phyloP scores from a whole-genome alignment of 2,329 filamentous ascomycete species.

The Fusarium circinatum region DNA sequence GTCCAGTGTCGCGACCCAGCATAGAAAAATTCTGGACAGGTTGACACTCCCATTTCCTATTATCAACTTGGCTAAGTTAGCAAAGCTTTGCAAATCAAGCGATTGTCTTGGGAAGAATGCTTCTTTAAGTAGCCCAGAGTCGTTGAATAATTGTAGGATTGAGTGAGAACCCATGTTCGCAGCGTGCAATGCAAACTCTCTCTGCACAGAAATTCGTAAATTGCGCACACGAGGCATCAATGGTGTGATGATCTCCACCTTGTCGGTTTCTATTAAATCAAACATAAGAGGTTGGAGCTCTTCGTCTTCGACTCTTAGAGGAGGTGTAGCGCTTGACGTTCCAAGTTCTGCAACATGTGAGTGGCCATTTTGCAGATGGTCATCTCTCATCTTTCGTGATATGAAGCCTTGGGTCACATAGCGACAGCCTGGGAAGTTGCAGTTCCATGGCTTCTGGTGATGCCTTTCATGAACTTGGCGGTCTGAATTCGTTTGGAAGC shows the following conservation, averaged over 20 bases:
- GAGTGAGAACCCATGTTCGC: rapidly evolving
- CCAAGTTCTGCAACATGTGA: rapidly evolving
- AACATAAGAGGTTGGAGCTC: background rate
- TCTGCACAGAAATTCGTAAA: rapidly evolving
- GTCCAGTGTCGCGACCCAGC: no score
- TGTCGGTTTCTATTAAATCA: rapidly evolving
- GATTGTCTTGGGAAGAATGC: no score
- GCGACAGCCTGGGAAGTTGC: rapidly evolving
- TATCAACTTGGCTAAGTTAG: no score
- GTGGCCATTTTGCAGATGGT: rapidly evolving
- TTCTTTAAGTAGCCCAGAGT: rapidly evolving
- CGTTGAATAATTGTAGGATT: rapidly evolving
- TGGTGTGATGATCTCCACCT: rapidly evolving
- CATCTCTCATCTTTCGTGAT: background rate
- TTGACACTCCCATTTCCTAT: no score
- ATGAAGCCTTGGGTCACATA: rapidly evolving
- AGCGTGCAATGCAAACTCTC: rapidly evolving
- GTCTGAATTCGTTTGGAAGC: rapidly evolving
- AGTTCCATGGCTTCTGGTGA: background rate
- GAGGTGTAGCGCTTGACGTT: rapidly evolving
- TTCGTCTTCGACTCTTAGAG: background rate
- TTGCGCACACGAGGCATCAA: rapidly evolving
- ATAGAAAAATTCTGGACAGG: no score
- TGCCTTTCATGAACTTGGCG: background rate
- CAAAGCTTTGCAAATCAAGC: no score